phyloP scores from a whole-genome alignment of 2,329 filamentous ascomycete genomes.

The Stemphylium beticola region DNA sequence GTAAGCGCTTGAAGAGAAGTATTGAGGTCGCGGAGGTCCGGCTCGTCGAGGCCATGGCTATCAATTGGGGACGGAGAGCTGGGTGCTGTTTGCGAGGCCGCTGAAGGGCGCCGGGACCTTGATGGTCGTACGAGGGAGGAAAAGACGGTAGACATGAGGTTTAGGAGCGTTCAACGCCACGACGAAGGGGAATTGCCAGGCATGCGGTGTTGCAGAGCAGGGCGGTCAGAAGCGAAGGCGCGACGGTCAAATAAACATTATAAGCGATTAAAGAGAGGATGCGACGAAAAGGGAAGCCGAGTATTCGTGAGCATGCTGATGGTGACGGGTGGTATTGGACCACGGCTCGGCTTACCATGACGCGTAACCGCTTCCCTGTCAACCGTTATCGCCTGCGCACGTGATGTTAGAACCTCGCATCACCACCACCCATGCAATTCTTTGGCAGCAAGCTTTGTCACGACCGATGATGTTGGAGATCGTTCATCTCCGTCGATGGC shows the following conservation, averaged over 20 bases:
- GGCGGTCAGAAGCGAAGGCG: not conserved
- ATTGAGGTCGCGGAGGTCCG: constrained; percentile 74
- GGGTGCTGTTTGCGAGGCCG: constrained; percentile 13
- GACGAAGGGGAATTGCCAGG: constrained; percentile 1
- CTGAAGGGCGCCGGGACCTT: constrained; percentile 24
- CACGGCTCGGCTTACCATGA: constrained; percentile 12
- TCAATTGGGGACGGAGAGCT: constrained; percentile 5
- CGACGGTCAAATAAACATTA: constrained; percentile 22
- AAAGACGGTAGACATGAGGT: constrained; percentile 45
- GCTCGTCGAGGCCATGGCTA: constrained; percentile 53
- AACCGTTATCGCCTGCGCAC: constrained; percentile 17
- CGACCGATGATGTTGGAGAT: not conserved
- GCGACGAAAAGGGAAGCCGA: constrained; percentile 2
- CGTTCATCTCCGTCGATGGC: not conserved
- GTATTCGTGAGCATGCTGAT: constrained; percentile 1
- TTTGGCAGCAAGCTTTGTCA: not conserved
- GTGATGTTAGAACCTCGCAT: constrained; percentile 9
- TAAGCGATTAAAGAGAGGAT: constrained; percentile 5
- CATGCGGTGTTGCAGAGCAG: constrained; percentile 7
- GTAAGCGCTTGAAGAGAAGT: constrained; percentile 70
- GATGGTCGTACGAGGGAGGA: constrained; percentile 42
- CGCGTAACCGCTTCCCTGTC: constrained; percentile 17
- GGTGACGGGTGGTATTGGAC: not conserved
- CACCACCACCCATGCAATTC: not conserved
- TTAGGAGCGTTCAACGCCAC: constrained; percentile 14